Percentiles rank a stretch among this genome's conserved stretches.
Evolutionary conservation across 371 early-diverging fungal genomes (phyloP).

Genomic region (Encephalitozoon hellem): DNA sequence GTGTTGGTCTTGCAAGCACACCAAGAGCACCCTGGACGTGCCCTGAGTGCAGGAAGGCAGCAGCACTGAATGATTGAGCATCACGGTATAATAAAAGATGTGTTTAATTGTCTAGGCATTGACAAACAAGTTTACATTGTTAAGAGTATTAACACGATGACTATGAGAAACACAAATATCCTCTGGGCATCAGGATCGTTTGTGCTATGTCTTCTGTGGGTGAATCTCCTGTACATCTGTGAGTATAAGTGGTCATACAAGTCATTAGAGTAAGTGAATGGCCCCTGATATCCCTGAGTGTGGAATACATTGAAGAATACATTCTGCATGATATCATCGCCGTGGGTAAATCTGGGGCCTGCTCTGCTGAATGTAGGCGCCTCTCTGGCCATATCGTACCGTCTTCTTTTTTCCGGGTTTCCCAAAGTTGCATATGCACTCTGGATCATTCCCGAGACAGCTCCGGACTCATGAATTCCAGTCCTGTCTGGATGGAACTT

Average conservation of each 20-base stretch:
- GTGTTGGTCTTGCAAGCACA: slow-evolving; percentile 72
- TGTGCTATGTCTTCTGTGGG: background rate
- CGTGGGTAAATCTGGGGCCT: background rate
- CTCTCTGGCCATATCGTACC: slow-evolving; percentile 67
- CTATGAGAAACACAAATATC: background rate
- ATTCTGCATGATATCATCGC: background rate
- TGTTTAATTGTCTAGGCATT: background rate
- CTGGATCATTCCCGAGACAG: slow-evolving; percentile 80
- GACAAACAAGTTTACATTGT: background rate
- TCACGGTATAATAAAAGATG: background rate
- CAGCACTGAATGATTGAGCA: background rate
- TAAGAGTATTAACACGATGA: background rate
- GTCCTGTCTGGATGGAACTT: slow-evolving; percentile 85
- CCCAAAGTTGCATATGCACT: slow-evolving; percentile 81
- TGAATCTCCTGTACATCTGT: background rate
- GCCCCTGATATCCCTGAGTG: background rate
- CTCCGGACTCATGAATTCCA: slow-evolving; percentile 78
- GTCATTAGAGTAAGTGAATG: background rate
- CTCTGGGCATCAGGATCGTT: background rate
- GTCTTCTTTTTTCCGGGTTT: slow-evolving; percentile 74
- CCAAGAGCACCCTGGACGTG: slow-evolving; percentile 86
- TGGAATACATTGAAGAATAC: background rate
- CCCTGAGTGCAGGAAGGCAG: slow-evolving; percentile 63
- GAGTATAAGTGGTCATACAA: background rate
- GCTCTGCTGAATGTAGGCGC: background rate